Percentiles rank a stretch among this genome's conserved stretches.
Evolutionary conservation across 2,329 filamentous ascomycete genomes (phyloP).

Genomic region (Neospermospora avenae): DNA sequence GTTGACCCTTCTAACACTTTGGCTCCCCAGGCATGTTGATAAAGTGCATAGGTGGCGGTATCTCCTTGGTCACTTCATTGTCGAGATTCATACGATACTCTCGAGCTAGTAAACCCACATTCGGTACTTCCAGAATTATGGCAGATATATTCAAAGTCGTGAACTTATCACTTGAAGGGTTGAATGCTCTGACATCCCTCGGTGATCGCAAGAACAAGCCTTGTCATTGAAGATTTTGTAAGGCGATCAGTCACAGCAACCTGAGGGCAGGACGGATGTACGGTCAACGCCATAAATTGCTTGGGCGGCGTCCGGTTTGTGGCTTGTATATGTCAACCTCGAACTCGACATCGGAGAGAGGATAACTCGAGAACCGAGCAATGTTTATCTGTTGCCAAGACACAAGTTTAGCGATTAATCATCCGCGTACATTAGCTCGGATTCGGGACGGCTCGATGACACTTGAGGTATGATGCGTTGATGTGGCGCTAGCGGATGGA

Average conservation of each 20-base stretch:
- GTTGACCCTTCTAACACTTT: conserved; percentile 8
- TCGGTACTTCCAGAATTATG: too few relatives aligned
- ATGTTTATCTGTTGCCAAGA: background rate
- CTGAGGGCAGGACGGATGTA: too few relatives aligned
- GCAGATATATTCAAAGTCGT: too few relatives aligned
- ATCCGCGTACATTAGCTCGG: background rate
- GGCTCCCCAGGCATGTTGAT: conserved; percentile 8
- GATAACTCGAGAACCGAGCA: background rate
- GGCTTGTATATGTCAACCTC: too few relatives aligned
- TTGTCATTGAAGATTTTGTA: too few relatives aligned
- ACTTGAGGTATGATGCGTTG: background rate
- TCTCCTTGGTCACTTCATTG: background rate
- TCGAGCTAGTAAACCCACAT: background rate
- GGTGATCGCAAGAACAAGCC: too few relatives aligned
- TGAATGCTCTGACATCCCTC: too few relatives aligned
- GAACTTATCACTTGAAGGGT: too few relatives aligned
- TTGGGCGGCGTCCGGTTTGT: too few relatives aligned
- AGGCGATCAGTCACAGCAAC: too few relatives aligned
- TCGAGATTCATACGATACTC: background rate
- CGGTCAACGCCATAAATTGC: too few relatives aligned
- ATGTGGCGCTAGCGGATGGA: background rate
- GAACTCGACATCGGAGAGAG: too few relatives aligned
- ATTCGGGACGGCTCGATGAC: background rate
- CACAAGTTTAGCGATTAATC: background rate
- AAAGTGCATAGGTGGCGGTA: conserved; percentile 5